Evolutionary conservation across 2,329 filamentous ascomycete genomes (phyloP), one percentile per base, ranked within the genome.

Genomic region (Ophiostoma sp.): DNA sequence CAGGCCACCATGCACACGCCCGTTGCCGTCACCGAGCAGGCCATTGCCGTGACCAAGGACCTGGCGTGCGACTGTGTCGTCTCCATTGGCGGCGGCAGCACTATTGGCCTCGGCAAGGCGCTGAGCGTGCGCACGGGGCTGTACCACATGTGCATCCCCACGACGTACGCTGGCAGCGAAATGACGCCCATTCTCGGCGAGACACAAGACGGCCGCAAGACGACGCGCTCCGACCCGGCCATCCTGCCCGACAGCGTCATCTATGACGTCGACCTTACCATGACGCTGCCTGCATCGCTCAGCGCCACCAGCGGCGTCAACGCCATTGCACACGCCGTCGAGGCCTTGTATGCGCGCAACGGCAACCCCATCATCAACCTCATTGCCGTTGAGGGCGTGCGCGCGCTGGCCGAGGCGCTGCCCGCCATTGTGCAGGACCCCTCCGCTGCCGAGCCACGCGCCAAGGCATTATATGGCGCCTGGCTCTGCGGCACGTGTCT

Each of bases 111-210:
- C n/a, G 87, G 88, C 4, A 89, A 90, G 76, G 87, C 87, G 1
- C 84, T 89, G 74, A 66, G 69, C 64, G 12, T 75, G 31, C 73
- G 74, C 33, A 75, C 70, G 15, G 72, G 72, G 15, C 66, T 76
- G 1, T 61, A 61, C 15, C 74, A 76, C 69, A 11, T 76, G 1
- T 72, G 66, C 42, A 86, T 90, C 68, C 87, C 88, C n/a, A 90
- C 88, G 2, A 89, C 88, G 0, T 90, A 90, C 77, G 85, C 88
- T 5, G 87, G 87, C 3, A 88, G 86, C 74, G 90, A 91, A 78
- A 89, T 91, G 85, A 91, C 89, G 2, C 87, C 89, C 0, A 90
- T 91, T 64, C 80, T 91, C 15, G 89, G 89, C 1, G 88, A 91
- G 80, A 91, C 88, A 0, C 82, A 83, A 15, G 84, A 87, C 71